Evolutionary conservation across 768 basidiomycete species (phyloP), one percentile per base, ranked within the genome.

Genomic region (Kwoniella shandongensis): DNA sequence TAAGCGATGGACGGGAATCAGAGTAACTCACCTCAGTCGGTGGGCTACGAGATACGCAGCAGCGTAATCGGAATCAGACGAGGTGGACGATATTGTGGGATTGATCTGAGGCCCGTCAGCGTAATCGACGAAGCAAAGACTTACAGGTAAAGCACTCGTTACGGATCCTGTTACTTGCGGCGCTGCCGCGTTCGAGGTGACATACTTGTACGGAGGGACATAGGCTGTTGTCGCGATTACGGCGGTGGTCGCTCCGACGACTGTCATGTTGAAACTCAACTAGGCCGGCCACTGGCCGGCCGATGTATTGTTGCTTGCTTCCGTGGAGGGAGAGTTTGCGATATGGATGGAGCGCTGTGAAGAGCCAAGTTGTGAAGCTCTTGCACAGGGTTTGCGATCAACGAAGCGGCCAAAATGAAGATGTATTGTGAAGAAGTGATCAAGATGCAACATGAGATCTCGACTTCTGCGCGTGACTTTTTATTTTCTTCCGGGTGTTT

Each of bases 11-110:
- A 18, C 23, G 26, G 25, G 26, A 12, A 44, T 15, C 26, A 44
- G 26, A 51, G 18, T 6, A 12, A 54, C 72, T 44, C 40, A 75
- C 75, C 75, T 76, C 62, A 77, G 69, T 63, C 68, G 65, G 54
- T 77, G 74, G 11, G 72, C 69, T 11, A 65, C 53, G 3, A 77
- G 72, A 42, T 77, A 77, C 11, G 66, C 64, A 15, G 54, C 61
- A 15, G 74, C 66, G 58, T 70, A 77, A 38, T 72, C 73, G 18
- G 58, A 62, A 51, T 71, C 70, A 32, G 68, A 63, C 10, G 73
- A 60, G 39, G 67, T 50, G 47, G n/a, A 32, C 6, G 65, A 63
- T n/a, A 73, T 61, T 12, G 73, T 70, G 1, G 76, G 74, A 35
- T 69, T 70, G 23, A 66, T 70, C 47, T 68, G 61, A 18, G 53